These are phyloP conservation scores for Saccharum hybrid DNA, from an alignment of 202 grass and related monocot genomes.

Conservation along the genomic window DNA sequence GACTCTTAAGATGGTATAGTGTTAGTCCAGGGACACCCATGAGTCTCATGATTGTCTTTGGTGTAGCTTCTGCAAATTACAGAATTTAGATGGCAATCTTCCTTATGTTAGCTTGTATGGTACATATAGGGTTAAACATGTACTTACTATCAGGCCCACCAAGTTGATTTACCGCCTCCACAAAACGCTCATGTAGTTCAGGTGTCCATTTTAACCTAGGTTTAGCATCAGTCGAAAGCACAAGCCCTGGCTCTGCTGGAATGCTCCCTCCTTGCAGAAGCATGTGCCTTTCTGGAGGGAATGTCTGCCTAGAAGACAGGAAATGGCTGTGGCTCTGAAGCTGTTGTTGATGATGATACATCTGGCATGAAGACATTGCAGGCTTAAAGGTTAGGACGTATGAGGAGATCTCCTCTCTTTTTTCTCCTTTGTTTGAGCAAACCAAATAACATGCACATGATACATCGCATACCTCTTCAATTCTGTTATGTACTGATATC, in stretches of 20 bases:
- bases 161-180: conserved; percentile 90
- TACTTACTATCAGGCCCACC: conserved; percentile 97
- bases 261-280: conserved; percentile 64
- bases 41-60: conserved; percentile 91
- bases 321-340: conserved; percentile 63
- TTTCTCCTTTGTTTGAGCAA: conserved; percentile 48
- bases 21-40: conserved; percentile 96
- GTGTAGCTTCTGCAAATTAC: conserved; percentile 79
- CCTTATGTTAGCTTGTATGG: conserved; percentile 23
- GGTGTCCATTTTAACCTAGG: conserved; percentile 98
- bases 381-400: conserved; percentile 42
- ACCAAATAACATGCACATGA: conserved; percentile 32
- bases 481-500: conserved; percentile 42
- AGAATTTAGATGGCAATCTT: conserved; percentile 40
- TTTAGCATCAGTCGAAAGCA: conserved; percentile 98
- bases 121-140: conserved; percentile 2
- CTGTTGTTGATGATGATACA: conserved; percentile 81
- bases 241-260: conserved; percentile 74
- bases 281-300: conserved; percentile 69
- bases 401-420: conserved; percentile 36
- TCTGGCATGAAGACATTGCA: conserved; percentile 59
- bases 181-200: conserved; percentile 84
- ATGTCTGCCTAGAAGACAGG: conserved; percentile 70
- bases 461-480: conserved; percentile 53
- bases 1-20: conserved; percentile 97